phyloP scores from a whole-genome alignment of 371 early-diverging fungal genomes.

The Conidiobolus incongruus region DNA sequence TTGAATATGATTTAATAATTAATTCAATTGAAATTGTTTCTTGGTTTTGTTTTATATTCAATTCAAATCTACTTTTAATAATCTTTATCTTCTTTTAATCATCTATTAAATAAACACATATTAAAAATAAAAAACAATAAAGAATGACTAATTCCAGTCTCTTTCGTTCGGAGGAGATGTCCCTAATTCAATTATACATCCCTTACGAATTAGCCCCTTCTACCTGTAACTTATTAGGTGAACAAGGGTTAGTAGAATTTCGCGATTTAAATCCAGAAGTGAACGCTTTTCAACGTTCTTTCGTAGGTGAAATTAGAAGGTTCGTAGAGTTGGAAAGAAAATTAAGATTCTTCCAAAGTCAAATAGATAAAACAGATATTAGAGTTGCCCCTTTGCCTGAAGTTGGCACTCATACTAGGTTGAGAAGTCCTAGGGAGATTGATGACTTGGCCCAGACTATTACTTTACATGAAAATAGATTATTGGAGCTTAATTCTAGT shows the following conservation, averaged over 20 bases:
- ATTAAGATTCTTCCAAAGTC: slow-evolving; percentile 60
- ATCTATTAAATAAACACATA: too few species aligned
- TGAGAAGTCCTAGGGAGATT: slow-evolving; percentile 74
- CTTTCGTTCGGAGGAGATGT: slow-evolving; percentile 95
- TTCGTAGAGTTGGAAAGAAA: slow-evolving; percentile 87
- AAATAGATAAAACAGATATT: slow-evolving; percentile 61
- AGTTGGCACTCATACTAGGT: slow-evolving; percentile 26
- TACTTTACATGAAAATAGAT: slow-evolving; percentile 53
- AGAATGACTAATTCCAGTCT: slow-evolving; percentile 13
- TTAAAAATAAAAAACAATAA: too few species aligned
- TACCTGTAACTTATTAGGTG: slow-evolving; percentile 86
- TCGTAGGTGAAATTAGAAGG: slow-evolving; percentile 74
- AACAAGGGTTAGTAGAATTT: slow-evolving; percentile 83
- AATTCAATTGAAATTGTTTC: too few species aligned
- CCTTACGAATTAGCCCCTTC: slow-evolving; percentile 86
- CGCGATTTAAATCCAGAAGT: slow-evolving; percentile 85
- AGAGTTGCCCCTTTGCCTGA: slow-evolving; percentile 27
- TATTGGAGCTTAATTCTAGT: slow-evolving; percentile 66
- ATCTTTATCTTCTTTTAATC: too few species aligned
- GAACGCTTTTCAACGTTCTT: slow-evolving; percentile 93
- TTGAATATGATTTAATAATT: too few species aligned
- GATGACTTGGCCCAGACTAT: slow-evolving; percentile 79
- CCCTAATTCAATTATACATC: slow-evolving; percentile 87
- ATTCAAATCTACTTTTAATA: too few species aligned
- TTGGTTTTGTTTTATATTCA: too few species aligned